A percentile compares a stretch with the other conserved stretches of the same genome.
Conservation (phyloP, 2,329 filamentous ascomycete genomes). For the Diaporthe ilicicola region DNA sequence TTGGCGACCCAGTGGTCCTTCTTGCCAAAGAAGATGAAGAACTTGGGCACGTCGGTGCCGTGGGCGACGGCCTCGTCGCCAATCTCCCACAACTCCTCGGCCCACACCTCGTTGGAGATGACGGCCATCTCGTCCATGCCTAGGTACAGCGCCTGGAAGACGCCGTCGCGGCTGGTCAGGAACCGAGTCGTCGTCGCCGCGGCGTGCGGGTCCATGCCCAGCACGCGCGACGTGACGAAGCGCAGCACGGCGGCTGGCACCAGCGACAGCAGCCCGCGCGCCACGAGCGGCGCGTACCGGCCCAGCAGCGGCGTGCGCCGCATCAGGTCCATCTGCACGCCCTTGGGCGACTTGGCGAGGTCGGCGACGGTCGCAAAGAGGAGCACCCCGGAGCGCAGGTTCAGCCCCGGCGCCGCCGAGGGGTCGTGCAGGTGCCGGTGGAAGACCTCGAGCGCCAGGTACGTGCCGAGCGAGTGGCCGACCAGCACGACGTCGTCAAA, state of each 20-base stretch:
- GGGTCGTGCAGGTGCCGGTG: conserved; percentile 58
- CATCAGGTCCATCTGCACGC: conserved; percentile 58
- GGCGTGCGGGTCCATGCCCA: conserved; percentile 59
- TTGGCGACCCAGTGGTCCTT: conserved; percentile 71
- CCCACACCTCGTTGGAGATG: conserved; percentile 68
- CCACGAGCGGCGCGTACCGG: conserved; percentile 50
- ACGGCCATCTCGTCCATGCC: conserved; percentile 67
- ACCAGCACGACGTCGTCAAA: conserved; percentile 71
- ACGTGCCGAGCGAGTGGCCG: conserved; percentile 79
- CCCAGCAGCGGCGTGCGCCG: conserved; percentile 53
- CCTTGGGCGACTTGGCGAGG: conserved; percentile 70
- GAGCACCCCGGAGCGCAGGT: conserved; percentile 64
- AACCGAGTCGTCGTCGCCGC: conserved; percentile 61
- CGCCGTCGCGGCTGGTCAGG: conserved; percentile 63
- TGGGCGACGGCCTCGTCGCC: conserved; percentile 41
- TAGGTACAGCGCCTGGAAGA: conserved; percentile 67
- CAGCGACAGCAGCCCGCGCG: conserved; percentile 50
- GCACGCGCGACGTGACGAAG: conserved; percentile 51
- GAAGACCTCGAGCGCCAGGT: conserved; percentile 75
- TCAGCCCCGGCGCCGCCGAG: conserved; percentile 46
- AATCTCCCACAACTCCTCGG: conserved; percentile 62
- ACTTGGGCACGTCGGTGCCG: conserved; percentile 50
- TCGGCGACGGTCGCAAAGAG: conserved; percentile 81
- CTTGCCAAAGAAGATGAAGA: conserved; percentile 68
- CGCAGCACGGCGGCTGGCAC: conserved; percentile 50